Base-by-base conservation (phyloP, 192 early-diverging fungal species). In the Gaertneriomyces sp. region DNA sequence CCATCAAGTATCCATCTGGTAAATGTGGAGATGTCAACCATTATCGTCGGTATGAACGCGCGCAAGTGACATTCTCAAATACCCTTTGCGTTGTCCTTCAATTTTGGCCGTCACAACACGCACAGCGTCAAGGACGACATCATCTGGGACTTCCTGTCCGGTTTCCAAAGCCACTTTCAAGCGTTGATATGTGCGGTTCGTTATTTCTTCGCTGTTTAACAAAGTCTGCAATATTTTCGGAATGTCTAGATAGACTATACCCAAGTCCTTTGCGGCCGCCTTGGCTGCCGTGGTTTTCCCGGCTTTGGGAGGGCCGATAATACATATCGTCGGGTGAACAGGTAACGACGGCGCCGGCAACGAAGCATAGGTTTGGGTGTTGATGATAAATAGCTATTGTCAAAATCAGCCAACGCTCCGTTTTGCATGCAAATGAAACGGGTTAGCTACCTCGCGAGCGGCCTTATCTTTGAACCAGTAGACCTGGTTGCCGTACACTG, bases 1-100 rank as follows among this genome's bases (percentile, higher is more conserved):
- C 82, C 82, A 59, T 83, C 81, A 19, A 86, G 46, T 12, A 86
- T 63, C 81, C 81, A 86, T 19, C 78, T 78, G 42, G 20, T 9
- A 2, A n/a, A 16, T 17, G 40, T 40, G 25, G 3, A 57, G 25
- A 20, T 17, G n/a, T 55, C 45, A 68, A 38, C 69, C 12, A 19
- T 69, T 68, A 55, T 41, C 11, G 60, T 17, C 17, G 60, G 10
- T 4, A 63, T 16, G 44, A 66, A 66, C 14, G 45, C 16, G 39
- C 12, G 5, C n/a, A 4, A 61, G 41, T 16, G 20, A 45, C 8
- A 53, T 42, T 10, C 45, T 41, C 7, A 14, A 45, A 17, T 72
- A 76, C 61, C 82, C 82, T 17, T 73, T 76, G 5, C 64, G 70
- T 38, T 64, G 59, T 50, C 73, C 73, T 7, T 72, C 58, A 0